Evolutionary conservation across 495 filamentous ascomycete species (phyloP), one percentile per base, ranked within the genome.

Genomic region (Bacidia gigantensis): DNA sequence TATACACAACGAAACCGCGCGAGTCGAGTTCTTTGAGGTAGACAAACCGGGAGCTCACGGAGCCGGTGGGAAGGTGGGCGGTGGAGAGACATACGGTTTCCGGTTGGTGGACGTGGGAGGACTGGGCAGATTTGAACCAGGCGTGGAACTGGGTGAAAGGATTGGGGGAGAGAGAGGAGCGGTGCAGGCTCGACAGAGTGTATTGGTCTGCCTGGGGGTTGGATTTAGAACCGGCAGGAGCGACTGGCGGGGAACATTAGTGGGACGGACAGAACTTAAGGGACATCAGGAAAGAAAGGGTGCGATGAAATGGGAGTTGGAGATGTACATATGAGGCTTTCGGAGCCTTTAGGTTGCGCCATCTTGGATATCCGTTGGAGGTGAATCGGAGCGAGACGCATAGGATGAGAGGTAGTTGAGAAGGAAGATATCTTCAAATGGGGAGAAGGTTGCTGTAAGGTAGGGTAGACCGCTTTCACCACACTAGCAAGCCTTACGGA

Each of bases 1-100:
- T 85, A 68, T 97, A 98, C 11, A 97, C 73, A 23, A 95, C 86
- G 66, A 95, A 98, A 11, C 89, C 89, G 3, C 71, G 67, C 25
- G 75, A 66, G 62, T 87, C 84, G 22, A 87, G 75, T 56, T 65
- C 62, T 41, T 98, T 98, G 26, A 98, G 72, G 66, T 97, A 97
- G 49, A 98, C 87, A 54, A 83, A 75, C 44, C 92, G 85, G 10
- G 85, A 78, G 54, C 83, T 87, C 35, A 96, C 82, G 26, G 83
- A 80, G 50, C 92, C 92, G 0, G 80, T 85, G 18, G 89, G 92
- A 3, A 97, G 72, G n/a, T 71, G 70, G 1, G 92, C 88, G 5
- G 90, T 97, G 11, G 92, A 83, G 0, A 97, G 70, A 17, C 78
- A 83, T 55, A 81, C 80, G 73, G 90, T 75, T 65, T 73, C 70